Evolutionary conservation across 129 eudicot genomes (phyloP).

Genomic region (Scalesia atractyloides): DNA sequence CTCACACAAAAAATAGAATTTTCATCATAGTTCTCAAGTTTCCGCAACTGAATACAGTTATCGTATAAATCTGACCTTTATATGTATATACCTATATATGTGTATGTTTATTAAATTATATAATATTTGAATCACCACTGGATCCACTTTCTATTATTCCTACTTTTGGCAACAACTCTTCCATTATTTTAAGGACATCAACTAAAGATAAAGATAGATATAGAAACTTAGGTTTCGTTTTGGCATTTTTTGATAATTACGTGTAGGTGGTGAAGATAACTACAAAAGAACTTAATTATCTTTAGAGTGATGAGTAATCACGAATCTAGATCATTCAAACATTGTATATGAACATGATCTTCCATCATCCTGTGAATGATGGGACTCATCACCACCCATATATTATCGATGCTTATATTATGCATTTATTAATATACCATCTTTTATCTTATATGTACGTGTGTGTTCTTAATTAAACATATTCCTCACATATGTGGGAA

Average conservation of each 20-base stretch:
- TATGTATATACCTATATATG: no score
- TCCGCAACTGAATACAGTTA: no score
- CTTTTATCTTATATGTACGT: neutral
- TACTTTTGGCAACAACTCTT: conserved; percentile 66
- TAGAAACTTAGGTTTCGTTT: conserved; percentile 42
- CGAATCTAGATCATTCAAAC: conserved; percentile 36
- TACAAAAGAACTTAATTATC: conserved; percentile 46
- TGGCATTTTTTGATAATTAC: conserved; percentile 25
- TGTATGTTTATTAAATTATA: conserved; percentile 8
- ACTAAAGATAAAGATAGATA: conserved; percentile 27
- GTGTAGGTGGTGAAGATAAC: conserved; percentile 44
- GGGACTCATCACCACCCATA: conserved; percentile 63
- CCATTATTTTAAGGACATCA: conserved; percentile 28
- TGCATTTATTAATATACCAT: neutral
- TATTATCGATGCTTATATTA: conserved; percentile 10
- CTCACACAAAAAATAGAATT: no score
- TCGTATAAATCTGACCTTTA: no score
- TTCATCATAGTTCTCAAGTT: no score
- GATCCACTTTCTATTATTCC: conserved; percentile 80
- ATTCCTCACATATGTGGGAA: no score
- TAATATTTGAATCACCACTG: conserved; percentile 66
- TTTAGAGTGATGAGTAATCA: conserved; percentile 58
- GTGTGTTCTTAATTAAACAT: no score
- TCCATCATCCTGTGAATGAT: conserved; percentile 50
- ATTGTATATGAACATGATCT: conserved; percentile 45